These are phyloP conservation scores for Glonium stellatum DNA, from an alignment of 495 filamentous ascomycete genomes.

Conservation along the genomic window DNA sequence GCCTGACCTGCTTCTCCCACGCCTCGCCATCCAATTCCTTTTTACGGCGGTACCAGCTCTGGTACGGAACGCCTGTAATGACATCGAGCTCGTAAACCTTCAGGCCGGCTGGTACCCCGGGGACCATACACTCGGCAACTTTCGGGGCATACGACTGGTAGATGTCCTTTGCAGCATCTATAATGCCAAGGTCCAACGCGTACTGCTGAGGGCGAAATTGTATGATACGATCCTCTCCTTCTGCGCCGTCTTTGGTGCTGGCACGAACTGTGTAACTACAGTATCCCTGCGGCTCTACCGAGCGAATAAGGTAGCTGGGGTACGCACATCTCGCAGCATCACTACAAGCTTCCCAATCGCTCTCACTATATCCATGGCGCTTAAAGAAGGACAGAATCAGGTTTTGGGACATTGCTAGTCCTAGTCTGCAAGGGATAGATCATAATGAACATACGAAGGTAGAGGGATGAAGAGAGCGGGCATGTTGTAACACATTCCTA, in stretches of 20 bases:
- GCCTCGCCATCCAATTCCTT: neutral
- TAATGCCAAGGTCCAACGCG: neutral
- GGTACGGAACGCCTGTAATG: neutral
- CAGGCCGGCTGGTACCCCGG: neutral
- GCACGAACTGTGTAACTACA: too few species aligned
- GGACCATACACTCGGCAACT: neutral
- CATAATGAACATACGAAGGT: too few species aligned
- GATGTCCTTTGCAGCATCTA: neutral
- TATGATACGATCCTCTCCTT: neutral
- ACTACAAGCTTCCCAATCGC: too few species aligned
- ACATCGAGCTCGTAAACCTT: neutral
- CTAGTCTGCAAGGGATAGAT: too few species aligned
- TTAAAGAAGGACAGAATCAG: too few species aligned
- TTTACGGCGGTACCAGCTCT: neutral
- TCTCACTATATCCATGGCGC: too few species aligned
- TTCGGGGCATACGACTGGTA: neutral
- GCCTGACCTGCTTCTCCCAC: slow-evolving; percentile 23
- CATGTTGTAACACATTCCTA: too few species aligned
- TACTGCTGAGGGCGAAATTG: neutral
- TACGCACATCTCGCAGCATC: too few species aligned
- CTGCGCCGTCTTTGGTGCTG: neutral
- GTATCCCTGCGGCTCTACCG: too few species aligned
- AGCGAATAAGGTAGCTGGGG: too few species aligned
- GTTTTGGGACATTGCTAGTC: too few species aligned
- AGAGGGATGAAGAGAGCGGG: too few species aligned